Evolutionary conservation across 2,329 filamentous ascomycete genomes (phyloP), one percentile per base, ranked within the genome.

Genomic region (Zymoseptoria passerinii): DNA sequence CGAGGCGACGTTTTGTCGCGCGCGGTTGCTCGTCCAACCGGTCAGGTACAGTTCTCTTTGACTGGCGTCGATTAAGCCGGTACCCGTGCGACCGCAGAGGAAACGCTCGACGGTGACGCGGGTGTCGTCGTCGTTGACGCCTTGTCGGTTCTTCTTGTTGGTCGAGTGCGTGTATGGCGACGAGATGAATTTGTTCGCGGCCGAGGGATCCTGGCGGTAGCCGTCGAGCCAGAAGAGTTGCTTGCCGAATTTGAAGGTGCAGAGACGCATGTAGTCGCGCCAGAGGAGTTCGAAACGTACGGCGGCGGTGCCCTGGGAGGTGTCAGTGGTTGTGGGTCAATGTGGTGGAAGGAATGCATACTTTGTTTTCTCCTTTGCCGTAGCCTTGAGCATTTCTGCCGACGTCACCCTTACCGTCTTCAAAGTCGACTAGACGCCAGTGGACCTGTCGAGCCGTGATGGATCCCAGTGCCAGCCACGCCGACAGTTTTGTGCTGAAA

Each of bases 191-290:
- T 71, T 73, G 66, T 67, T 69, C 16, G 65, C 63, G 2, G 67
- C 70, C 6, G 66, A 60, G 48, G 64, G 57, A 50, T 78, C 77
- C 23, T 77, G 71, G 16, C 81, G 80, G 64, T 90, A 89, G 0
- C 89, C 89, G 4, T 80, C 77, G 1, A 86, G 72, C 10, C 76
- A 74, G 69, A 90, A 92, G 3, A 92, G 78, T 20, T 81, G 81
- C 16, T 72, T 68, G 0, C 82, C 81, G 61, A 88, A 90, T 66
- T 92, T 92, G 29, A 80, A 79, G 5, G 83, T 85, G 68, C 86
- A 90, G 0, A 92, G 79, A 0, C 87, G 80, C 85, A 92, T 90
- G 67, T 92, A 92, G 67, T 92, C 89, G 48, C 89, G 77, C 88
- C 87, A 90, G 0, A 92, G 72, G 0, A 94, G 76, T 67, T 92